phyloP scores from a whole-genome alignment of 2,329 filamentous ascomycete genomes.

The Aspergillus piperis region DNA sequence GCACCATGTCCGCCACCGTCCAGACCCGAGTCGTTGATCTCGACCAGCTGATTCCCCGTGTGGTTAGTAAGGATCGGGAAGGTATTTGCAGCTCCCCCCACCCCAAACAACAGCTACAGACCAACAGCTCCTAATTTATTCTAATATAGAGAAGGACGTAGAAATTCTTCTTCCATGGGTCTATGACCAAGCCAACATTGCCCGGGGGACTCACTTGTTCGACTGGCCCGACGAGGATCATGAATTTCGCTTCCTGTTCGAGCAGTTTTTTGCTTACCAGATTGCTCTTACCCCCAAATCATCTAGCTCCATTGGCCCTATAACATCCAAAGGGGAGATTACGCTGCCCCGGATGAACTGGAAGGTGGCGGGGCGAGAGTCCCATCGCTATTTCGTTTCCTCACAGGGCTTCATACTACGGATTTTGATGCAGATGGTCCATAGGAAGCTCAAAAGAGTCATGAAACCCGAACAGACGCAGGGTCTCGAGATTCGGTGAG shows the following conservation, averaged over 20 bases:
- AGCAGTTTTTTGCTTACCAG: background rate
- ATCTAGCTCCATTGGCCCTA: too few species aligned
- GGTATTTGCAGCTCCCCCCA: background rate
- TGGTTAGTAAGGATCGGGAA: background rate
- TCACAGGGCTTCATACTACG: background rate
- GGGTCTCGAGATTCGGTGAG: background rate
- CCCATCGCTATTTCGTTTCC: background rate
- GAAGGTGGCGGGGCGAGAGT: background rate
- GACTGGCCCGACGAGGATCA: background rate
- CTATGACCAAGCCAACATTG: slow-evolving; percentile 5
- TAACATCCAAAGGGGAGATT: background rate
- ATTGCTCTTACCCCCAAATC: too few species aligned
- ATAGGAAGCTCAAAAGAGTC: background rate
- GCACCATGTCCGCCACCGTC: slow-evolving; percentile 10
- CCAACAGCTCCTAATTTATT: background rate
- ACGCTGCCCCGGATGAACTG: slow-evolving; percentile 8
- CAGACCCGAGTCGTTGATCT: slow-evolving; percentile 8
- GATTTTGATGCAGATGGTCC: background rate
- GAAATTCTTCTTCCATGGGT: slow-evolving; percentile 5
- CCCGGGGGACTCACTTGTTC: background rate
- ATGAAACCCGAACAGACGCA: background rate
- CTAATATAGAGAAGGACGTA: slow-evolving; percentile 6
- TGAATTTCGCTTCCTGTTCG: background rate
- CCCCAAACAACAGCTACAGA: too few species aligned
- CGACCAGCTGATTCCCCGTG: slow-evolving; percentile 5